Evolutionary conservation across 345 rosid species (phyloP).

Genomic region (Bruguiera gymnorhiza): DNA sequence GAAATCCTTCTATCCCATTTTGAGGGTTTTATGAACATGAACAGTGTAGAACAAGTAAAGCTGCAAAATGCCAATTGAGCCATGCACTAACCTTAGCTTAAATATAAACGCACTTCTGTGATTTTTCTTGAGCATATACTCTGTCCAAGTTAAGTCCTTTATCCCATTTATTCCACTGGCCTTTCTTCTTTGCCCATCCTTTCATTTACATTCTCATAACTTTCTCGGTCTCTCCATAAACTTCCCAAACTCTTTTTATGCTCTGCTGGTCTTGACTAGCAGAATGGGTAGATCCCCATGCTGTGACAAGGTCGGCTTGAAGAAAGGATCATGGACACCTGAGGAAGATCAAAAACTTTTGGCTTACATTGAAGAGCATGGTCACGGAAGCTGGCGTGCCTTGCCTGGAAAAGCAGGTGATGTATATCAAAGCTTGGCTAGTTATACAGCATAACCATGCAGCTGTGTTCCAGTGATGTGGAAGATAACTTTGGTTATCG

Average conservation of each 20-base stretch:
- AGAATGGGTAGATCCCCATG: conserved; percentile 15
- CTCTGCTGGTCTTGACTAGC: conserved; percentile 10
- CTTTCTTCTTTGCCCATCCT: conserved; percentile 35
- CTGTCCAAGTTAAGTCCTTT: conserved; percentile 27
- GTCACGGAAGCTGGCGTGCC: conserved; percentile 20
- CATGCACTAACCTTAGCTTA: not conserved
- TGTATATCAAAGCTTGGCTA: not conserved
- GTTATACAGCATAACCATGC: too few relatives aligned
- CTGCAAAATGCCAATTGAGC: not conserved
- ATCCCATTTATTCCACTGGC: conserved; percentile 43
- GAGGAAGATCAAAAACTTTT: conserved; percentile 20
- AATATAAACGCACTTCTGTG: conserved; percentile 25
- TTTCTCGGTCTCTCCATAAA: not conserved
- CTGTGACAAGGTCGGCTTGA: conserved; percentile 12
- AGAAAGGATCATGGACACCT: conserved; percentile 19
- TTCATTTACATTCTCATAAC: conserved; percentile 28
- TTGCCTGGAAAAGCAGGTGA: conserved; percentile 22
- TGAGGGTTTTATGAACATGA: not conserved
- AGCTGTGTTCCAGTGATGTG: not conserved
- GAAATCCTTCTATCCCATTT: conserved; percentile 1
- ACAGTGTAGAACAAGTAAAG: conserved; percentile 3
- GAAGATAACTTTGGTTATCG: not conserved
- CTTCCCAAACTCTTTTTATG: not conserved
- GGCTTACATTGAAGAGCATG: conserved; percentile 17
- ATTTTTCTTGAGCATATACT: conserved; percentile 20